Base-by-base conservation (phyloP, 1,284 basidiomycete species). In the Cryptococcus hybrid region DNA sequence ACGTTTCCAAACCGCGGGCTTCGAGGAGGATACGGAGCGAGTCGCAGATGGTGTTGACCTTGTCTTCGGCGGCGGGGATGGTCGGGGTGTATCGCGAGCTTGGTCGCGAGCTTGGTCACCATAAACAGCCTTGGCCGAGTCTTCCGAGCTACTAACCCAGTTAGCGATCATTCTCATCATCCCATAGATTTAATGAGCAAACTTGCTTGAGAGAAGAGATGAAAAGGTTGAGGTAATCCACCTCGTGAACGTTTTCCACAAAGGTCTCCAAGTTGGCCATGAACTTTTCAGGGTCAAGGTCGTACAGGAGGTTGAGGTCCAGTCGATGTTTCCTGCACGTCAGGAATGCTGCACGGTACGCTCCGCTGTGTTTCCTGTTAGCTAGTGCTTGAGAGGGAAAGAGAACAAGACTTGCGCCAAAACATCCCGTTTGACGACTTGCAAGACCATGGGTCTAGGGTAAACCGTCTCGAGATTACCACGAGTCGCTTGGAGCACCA, bases 391-490 rank as follows among this genome's bases (percentile, higher is more conserved):
- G 6, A 44, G 18, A 18, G 18, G 18, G 18, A 18, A 18, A 18
- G 18, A 44, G 44, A 42, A 36, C 38, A 47, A 55, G 40, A 79
- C 88, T 63, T 68, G 93, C 92, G 73, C 78, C 50, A 87, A 81
- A 9, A 94, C 81, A 69, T 92, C 88, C 51, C 84, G 80, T 54
- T 83, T 82, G 1, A 95, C 87, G 3, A 90, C 86, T 52, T 88
- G 84, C 77, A 97, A 85, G 3, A 98, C 93, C 60, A 99, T 80
- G 1, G 95, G 89, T 38, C 96, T 82, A 1, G 96, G 96, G 67
- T 88, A 91, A 56, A 99, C 88, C 0, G 92, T 97, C 80, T 99
- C 96, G 54, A 99, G 74, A 76, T 99, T 99, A 0, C 96, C 96
- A 64, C 96, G 81, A 0, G 95, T 96, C 93, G 99, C 99, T 79